phyloP scores from a whole-genome alignment of 169 alveolate species.

The Plasmodium malariae region DNA sequence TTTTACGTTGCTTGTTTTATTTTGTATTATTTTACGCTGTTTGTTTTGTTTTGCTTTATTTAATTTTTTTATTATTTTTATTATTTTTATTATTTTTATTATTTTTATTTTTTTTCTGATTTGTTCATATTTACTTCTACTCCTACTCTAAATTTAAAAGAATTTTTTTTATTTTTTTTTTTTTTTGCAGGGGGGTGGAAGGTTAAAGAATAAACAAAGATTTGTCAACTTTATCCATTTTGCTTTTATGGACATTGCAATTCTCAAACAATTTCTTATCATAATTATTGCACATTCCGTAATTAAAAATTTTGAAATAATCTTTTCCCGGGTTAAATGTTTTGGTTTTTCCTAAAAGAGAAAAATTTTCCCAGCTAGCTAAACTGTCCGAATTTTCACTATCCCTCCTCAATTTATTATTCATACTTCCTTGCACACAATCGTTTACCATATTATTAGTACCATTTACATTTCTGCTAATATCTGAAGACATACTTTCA shows the following conservation, averaged over 20 bases:
- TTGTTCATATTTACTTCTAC: no score
- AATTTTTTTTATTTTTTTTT: slow-evolving; percentile 34
- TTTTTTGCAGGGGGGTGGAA: neutral
- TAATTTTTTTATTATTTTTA: no score
- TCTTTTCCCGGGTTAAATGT: slow-evolving; percentile 19
- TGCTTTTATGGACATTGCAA: slow-evolving; percentile 26
- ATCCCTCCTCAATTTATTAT: neutral
- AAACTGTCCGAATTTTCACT: slow-evolving; percentile 6
- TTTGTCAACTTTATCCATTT: slow-evolving; percentile 45
- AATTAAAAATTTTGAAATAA: slow-evolving; percentile 65
- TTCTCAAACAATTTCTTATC: slow-evolving; percentile 40
- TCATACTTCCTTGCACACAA: no score
- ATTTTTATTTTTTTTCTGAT: no score
- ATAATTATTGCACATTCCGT: slow-evolving; percentile 64
- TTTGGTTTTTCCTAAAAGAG: slow-evolving; percentile 43
- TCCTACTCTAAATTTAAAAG: no score
- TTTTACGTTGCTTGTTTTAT: no score
- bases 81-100: no score
- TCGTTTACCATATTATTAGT: no score
- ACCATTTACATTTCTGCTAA: neutral
- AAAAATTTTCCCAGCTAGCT: slow-evolving; percentile 54
- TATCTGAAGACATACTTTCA: no score
- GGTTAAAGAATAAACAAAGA: slow-evolving; percentile 62
- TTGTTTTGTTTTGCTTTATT: no score
- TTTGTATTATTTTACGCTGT: no score